Base-by-base conservation (phyloP, 257 asterid genomes). In the Solanum habrochaites region DNA sequence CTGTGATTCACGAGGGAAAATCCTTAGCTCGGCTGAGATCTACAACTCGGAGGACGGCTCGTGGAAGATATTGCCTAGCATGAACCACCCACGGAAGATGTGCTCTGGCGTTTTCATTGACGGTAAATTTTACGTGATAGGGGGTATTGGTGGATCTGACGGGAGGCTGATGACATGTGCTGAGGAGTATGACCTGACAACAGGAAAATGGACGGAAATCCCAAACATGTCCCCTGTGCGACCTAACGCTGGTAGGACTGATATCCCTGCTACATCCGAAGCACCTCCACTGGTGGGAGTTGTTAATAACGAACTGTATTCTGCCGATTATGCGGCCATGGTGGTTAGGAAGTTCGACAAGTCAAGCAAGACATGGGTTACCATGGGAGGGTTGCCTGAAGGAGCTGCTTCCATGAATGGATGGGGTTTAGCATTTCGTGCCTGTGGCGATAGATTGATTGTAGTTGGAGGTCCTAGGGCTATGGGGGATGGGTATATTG, bases 241-340 rank as follows among this genome's bases (percentile, higher is more conserved):
- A 32, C 60, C 87, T 2, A 93, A 93, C 11, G 89, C 94, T 1
- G 93, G 90, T 3, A 87, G 96, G 92, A 89, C 82, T 3, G 96
- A 92, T 45, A 89, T 92, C 3, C 95, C 93, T 2, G 95, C 91
- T 64, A 88, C 98, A 15, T 94, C 98, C 0, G 97, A 91, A 87
- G 98, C 99, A 15, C 99, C 99, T 3, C 99, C 99, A 3, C 67
- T 96, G 90, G 92, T 96, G 31, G 98, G 98, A 0, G 99, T 95
- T 84, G 98, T 93, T 87, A 92, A 94, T 90, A 90, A 96, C 31
- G 90, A 96, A 86, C 75, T 96, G 40, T 96, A 96, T 49, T 98
- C 99, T 3, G 99, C 99, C 0, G 97, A 95, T 88, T 90, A 95
- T 88, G 97, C 98, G 31, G 97, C 87, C 84, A 94, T 94, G 98